A percentile compares a stretch with the other conserved stretches of the same genome.
Conservation (phyloP, 108 stramenopile genomes). For the Stephanodiscus minutulus region DNA sequence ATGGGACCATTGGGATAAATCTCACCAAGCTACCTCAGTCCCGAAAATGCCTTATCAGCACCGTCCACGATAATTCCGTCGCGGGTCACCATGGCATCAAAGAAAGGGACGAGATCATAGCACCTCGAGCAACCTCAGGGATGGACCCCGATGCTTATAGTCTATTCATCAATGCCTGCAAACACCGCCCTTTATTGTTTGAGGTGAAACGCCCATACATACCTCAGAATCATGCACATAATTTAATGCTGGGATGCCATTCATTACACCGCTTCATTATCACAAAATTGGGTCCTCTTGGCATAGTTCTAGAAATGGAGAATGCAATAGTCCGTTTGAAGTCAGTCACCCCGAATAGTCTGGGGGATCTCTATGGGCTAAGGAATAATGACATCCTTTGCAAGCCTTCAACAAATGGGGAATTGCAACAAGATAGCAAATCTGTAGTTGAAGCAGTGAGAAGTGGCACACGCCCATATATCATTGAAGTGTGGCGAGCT, state of each 20-base stretch:
- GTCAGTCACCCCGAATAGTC: constrained; percentile 1
- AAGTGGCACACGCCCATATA: constrained; percentile 20
- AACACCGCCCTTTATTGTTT: constrained; percentile 27
- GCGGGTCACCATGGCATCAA: background rate
- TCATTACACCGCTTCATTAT: constrained; percentile 32
- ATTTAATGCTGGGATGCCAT: too few species aligned
- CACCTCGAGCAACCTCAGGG: background rate
- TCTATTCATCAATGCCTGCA: constrained; percentile 18
- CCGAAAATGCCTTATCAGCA: constrained; percentile 5
- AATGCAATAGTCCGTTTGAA: background rate
- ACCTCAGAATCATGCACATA: background rate
- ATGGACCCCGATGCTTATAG: background rate
- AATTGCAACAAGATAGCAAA: background rate
- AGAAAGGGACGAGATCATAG: constrained; percentile 6
- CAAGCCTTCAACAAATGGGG: constrained; percentile 29
- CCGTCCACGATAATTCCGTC: background rate
- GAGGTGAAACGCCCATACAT: constrained; percentile 18
- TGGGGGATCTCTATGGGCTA: constrained; percentile 26
- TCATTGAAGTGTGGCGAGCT: constrained; percentile 30
- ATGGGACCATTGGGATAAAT: constrained; percentile 16
- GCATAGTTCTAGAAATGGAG: background rate
- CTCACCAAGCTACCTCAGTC: background rate
- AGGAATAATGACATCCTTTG: constrained; percentile 26
- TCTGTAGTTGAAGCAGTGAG: constrained; percentile 6
- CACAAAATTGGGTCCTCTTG: constrained; percentile 10